These are phyloP conservation scores for Acanthamoeba triangularis DNA, from an alignment of 208 protist species.

Conservation along the genomic window DNA sequence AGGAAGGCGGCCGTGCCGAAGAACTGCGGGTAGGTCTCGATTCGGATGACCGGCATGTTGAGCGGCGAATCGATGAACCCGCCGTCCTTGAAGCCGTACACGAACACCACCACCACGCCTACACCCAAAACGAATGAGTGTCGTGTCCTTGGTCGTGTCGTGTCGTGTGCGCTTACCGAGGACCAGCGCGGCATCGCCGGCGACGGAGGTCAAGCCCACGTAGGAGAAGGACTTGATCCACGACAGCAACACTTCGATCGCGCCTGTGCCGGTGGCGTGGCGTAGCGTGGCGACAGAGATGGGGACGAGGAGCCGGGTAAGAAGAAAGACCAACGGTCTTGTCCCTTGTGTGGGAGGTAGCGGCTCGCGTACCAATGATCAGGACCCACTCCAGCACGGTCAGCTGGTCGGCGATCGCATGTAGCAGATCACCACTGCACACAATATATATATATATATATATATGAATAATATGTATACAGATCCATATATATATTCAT, in stretches of 20 bases:
- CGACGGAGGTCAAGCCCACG: conserved; percentile 64
- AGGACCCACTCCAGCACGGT: conserved; percentile 43
- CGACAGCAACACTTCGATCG: conserved; percentile 60
- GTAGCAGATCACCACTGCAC: background rate
- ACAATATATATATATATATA: no score
- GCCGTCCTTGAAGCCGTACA: conserved; percentile 62
- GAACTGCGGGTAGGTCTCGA: conserved; percentile 73
- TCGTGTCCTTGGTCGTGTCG: no score
- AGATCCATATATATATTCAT: no score
- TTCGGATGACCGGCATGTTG: conserved; percentile 6
- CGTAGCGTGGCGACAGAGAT: background rate
- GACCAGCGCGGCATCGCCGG: conserved; percentile 46
- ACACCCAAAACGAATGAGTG: background rate
- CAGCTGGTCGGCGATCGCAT: background rate
- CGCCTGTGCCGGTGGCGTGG: background rate
- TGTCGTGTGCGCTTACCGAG: background rate
- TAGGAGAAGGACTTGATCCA: conserved; percentile 60
- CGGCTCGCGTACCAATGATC: background rate
- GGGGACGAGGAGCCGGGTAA: background rate
- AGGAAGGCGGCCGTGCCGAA: conserved; percentile 79
- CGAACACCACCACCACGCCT: conserved; percentile 56
- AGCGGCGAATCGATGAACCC: conserved; percentile 61
- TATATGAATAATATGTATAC: no score
- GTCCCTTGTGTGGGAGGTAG: background rate
- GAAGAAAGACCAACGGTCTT: no score